Percentiles rank a stretch among this genome's conserved stretches.
Conservation (phyloP, 495 filamentous ascomycete genomes). For the Podospora bellae-mahoneyi region DNA sequence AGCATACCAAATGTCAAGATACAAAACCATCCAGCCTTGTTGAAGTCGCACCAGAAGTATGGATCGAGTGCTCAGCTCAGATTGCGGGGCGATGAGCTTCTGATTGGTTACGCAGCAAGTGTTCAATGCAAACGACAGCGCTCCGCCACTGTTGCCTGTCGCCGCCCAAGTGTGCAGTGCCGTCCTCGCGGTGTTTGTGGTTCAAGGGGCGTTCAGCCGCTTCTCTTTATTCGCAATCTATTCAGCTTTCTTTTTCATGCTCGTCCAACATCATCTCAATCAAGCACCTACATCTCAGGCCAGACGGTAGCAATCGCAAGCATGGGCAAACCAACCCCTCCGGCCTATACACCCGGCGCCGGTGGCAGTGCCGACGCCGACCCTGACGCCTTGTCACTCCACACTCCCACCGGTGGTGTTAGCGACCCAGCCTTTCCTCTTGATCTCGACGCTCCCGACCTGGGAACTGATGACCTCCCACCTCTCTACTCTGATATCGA, state of each 20-base stretch:
- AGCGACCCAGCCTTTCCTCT: slow-evolving; percentile 2
- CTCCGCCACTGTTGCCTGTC: slow-evolving; percentile 22
- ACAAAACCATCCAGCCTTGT: not conserved
- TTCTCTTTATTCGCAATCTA: not conserved
- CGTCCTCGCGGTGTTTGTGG: not conserved
- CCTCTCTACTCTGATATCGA: slow-evolving; percentile 36
- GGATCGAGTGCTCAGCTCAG: not conserved
- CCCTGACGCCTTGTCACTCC: slow-evolving; percentile 27
- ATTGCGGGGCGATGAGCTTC: not conserved
- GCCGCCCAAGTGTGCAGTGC: not conserved
- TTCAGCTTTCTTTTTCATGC: not conserved
- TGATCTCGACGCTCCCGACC: slow-evolving; percentile 31
- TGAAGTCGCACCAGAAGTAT: not conserved
- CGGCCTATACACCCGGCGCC: slow-evolving; percentile 7
- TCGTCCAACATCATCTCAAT: not conserved
- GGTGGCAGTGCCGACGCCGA: slow-evolving; percentile 22
- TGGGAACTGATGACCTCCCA: slow-evolving; percentile 34
- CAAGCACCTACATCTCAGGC: not conserved
- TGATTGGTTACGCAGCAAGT: slow-evolving; percentile 7
- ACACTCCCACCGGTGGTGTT: slow-evolving; percentile 27
- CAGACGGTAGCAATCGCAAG: not conserved
- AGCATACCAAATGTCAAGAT: not conserved
- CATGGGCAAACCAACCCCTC: slow-evolving; percentile 30
- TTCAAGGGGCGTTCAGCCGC: slow-evolving; percentile 1
- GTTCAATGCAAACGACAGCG: not conserved